phyloP scores from a whole-genome alignment of 805 yeast species.

The Saccharomyces jurei region DNA sequence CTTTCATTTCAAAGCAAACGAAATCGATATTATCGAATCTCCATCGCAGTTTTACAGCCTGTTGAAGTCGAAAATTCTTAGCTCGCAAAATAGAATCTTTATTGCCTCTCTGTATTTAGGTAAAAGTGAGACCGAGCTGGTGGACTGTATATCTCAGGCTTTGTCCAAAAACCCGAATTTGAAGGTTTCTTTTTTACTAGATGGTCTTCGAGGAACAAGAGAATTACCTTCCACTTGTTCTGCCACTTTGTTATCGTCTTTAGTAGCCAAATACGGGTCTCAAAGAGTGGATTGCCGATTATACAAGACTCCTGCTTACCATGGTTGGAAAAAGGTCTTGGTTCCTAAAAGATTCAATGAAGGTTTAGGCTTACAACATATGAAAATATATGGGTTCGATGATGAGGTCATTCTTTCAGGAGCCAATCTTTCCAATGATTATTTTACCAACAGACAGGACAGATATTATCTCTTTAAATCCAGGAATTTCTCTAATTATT shows the following conservation, averaged over 20 bases:
- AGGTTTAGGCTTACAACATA: conserved; percentile 88
- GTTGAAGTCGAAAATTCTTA: conserved; percentile 52
- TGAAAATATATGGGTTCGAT: conserved; percentile 94
- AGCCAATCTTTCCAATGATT: conserved; percentile 85
- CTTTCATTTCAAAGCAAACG: conserved; percentile 47
- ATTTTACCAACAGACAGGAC: conserved; percentile 92
- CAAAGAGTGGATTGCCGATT: conserved; percentile 69
- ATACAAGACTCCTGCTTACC: conserved; percentile 82
- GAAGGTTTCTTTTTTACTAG: conserved; percentile 66
- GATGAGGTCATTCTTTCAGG: conserved; percentile 82
- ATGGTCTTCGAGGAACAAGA: conserved; percentile 86
- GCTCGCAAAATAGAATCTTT: conserved; percentile 62
- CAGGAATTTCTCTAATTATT: conserved; percentile 56
- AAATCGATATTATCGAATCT: conserved; percentile 51
- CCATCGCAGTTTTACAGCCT: conserved; percentile 69
- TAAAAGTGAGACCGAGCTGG: conserved; percentile 66
- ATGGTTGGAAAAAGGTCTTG: conserved; percentile 53
- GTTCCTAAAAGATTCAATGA: conserved; percentile 85
- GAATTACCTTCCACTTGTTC: conserved; percentile 77
- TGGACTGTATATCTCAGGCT: conserved; percentile 54
- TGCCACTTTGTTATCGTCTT: conserved; percentile 61
- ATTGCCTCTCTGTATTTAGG: conserved; percentile 85
- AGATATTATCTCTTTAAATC: conserved; percentile 72
- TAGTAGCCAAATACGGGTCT: conserved; percentile 55
- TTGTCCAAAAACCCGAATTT: conserved; percentile 50